These are phyloP conservation scores for Cyclotella kingstonii DNA, from an alignment of 108 stramenopile species.

Conservation along the genomic window DNA sequence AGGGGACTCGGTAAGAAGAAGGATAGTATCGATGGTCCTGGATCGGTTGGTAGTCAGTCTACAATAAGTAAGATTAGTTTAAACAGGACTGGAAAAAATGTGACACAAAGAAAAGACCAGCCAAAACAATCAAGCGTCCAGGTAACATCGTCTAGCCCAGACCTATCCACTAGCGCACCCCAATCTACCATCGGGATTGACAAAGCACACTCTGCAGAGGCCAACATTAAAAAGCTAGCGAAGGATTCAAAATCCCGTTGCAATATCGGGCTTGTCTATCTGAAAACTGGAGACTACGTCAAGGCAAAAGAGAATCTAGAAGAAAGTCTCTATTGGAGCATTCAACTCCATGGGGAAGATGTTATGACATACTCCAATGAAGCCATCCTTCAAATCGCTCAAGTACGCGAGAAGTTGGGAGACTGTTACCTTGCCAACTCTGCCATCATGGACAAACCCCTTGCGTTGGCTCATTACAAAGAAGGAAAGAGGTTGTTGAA, in stretches of 20 bases:
- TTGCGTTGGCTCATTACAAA: slow-evolving; percentile 41
- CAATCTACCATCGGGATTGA: too few species aligned
- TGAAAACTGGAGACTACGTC: slow-evolving; percentile 36
- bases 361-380: slow-evolving; percentile 23
- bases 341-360: slow-evolving; percentile 34
- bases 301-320: slow-evolving; percentile 47
- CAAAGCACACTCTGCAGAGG: too few species aligned
- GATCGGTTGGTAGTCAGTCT: too few species aligned
- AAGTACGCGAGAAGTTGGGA: slow-evolving; percentile 35
- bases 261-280: slow-evolving; percentile 44
- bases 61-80: too few species aligned
- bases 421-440: slow-evolving; percentile 32
- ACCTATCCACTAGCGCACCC: neutral
- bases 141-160: too few species aligned
- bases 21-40: too few species aligned
- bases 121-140: too few species aligned
- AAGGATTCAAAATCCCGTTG: slow-evolving; percentile 40
- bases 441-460: slow-evolving; percentile 21
- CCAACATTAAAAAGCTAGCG: slow-evolving; percentile 14
- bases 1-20: too few species aligned
- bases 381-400: slow-evolving; percentile 17
- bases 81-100: too few species aligned
- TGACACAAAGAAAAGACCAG: too few species aligned
- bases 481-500: slow-evolving; percentile 25
- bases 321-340: slow-evolving; percentile 32